Base-by-base conservation (phyloP, 192 early-diverging fungal species). In the Rhizoclosmatium sp. region DNA sequence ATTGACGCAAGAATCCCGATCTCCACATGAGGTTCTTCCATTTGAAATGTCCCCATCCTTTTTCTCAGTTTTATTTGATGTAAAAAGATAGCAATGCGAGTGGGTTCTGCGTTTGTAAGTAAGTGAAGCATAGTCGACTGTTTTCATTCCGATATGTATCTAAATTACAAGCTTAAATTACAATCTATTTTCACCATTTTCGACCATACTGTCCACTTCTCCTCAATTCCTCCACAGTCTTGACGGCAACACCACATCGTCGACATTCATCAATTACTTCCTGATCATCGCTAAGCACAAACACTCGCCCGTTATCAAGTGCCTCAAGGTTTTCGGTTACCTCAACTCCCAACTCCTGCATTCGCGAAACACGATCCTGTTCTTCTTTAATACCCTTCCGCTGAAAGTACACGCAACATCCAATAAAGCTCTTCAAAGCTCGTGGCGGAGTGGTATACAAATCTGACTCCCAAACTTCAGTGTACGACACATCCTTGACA, bases 221-320 rank as follows among this genome's bases (percentile, higher is more conserved):
- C 39, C 72, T 45, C 59, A 75, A 59, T 42, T 75, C 72, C 9
- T 4, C 21, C 56, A 75, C 59, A 62, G 21, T 62, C 44, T 64
- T 60, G 12, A 75, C 72, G 19, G 59, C 46, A 75, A 75, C 42
- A 23, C 72, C 72, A 62, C 72, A 75, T 41, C 72, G 5, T 42
- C n/a, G 19, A 47, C 72, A 75, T 42, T 75, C 72, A 21, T 62
- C 56, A n/a, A 23, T 44, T 10, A 75, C 59, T 39, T 62, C 72
- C 9, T 60, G 40, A 62, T 75, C 59, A 10, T 75, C 72, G 40
- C 59, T 75, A 4, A 75, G 16, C 2, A 75, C 72, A 51, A 51
- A 75, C 3, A 75, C 72, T 7, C 45, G 7, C 10, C 59, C 72
- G 39, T 62, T 16, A 45, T 45, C 59, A 39, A 39, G 9, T 42